These are phyloP conservation scores for Zopfochytrium polystomum DNA, from an alignment of 371 early-diverging fungal species.

Conservation along the genomic window DNA sequence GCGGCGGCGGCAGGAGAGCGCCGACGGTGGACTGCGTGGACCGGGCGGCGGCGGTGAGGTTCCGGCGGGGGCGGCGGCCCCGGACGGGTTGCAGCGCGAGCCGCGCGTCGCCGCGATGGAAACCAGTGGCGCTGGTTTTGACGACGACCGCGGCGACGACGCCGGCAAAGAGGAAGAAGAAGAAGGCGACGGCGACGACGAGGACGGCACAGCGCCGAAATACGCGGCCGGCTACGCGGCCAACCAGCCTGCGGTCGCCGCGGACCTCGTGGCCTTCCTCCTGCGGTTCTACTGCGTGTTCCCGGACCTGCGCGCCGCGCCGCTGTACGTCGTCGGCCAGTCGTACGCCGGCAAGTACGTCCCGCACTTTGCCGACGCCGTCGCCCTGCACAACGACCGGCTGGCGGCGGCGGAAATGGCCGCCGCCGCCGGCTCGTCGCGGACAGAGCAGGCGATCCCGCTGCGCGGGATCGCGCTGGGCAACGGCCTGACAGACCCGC, in stretches of 20 bases:
- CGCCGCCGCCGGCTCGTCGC: no score
- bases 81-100: not conserved
- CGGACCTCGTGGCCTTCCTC: conserved; percentile 51
- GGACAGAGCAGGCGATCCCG: no score
- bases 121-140: not conserved
- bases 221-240: conserved; percentile 47
- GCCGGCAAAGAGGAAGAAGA: no score
- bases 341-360: conserved; percentile 64
- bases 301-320: conserved; percentile 39
- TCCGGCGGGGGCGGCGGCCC: not conserved
- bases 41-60: conserved; percentile 50
- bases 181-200: no score
- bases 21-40: no score
- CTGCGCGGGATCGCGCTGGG: conserved; percentile 53
- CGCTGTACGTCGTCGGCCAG: conserved; percentile 54
- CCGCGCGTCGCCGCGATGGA: not conserved
- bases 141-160: no score
- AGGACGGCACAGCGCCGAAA: conserved; percentile 13
- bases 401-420: no score
- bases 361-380: conserved; percentile 49
- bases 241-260: conserved; percentile 48
- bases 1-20: no score
- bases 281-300: conserved; percentile 50
- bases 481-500: conserved; percentile 60
- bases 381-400: no score